phyloP scores from a whole-genome alignment of 2,329 filamentous ascomycete genomes.

The Gyromitra esculenta region DNA sequence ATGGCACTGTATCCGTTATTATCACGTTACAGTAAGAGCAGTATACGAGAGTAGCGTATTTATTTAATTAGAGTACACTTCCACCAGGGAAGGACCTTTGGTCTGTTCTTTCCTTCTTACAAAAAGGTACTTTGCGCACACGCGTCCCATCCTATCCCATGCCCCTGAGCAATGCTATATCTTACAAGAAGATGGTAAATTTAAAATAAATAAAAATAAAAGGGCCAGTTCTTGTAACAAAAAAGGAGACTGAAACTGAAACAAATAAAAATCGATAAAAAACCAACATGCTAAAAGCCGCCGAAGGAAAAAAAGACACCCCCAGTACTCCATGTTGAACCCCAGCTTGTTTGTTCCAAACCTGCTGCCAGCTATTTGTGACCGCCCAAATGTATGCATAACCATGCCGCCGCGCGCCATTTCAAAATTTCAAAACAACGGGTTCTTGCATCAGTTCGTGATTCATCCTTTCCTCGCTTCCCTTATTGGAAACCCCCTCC shows the following conservation, averaged over 20 bases:
- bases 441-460: conserved; percentile 46
- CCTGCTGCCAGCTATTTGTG: conserved; percentile 26
- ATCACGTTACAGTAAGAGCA: background rate
- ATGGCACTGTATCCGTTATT: background rate
- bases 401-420: conserved; percentile 34
- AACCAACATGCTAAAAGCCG: conserved; percentile 24
- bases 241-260: conserved; percentile 5
- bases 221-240: conserved; percentile 12
- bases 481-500: conserved; percentile 15
- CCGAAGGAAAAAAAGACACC: conserved; percentile 35
- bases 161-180: conserved; percentile 31
- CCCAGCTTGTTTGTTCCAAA: conserved; percentile 29
- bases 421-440: conserved; percentile 35
- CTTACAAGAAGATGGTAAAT: conserved; percentile 34
- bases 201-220: conserved; percentile 19
- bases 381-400: conserved; percentile 41
- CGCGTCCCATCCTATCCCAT: conserved; percentile 1
- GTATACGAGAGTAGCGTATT: conserved; percentile 12
- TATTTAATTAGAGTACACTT: conserved; percentile 41
- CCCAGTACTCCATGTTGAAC: conserved; percentile 42
- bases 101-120: conserved; percentile 15
- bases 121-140: conserved; percentile 10
- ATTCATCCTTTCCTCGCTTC: conserved; percentile 30
- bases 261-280: conserved; percentile 25
- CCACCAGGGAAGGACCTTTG: conserved; percentile 37